A percentile compares a stretch with the other conserved stretches of the same genome.
These are phyloP conservation scores for Pythium volutum DNA, from an alignment of 352 stramenopile genomes.

Conservation along the genomic window DNA sequence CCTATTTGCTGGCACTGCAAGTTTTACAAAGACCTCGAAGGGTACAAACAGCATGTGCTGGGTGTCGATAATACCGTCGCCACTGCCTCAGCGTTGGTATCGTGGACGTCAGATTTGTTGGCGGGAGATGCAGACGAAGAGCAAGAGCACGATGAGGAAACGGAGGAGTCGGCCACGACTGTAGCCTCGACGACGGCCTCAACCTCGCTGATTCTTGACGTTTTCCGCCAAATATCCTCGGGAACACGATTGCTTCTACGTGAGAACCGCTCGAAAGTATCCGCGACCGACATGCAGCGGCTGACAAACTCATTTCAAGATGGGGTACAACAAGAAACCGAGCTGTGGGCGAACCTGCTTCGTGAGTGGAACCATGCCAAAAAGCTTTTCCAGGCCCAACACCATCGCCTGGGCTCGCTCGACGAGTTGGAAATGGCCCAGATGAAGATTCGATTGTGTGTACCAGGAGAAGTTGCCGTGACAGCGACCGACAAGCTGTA, in stretches of 20 bases:
- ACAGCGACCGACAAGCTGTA: slow-evolving; percentile 47
- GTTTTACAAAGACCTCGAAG: slow-evolving; percentile 61
- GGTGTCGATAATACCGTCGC: slow-evolving; percentile 38
- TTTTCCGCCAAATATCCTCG: slow-evolving; percentile 55
- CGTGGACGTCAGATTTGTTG: slow-evolving; percentile 5
- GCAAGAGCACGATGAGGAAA: background rate
- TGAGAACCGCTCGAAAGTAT: slow-evolving; percentile 3
- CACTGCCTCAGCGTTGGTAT: background rate
- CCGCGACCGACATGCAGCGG: background rate
- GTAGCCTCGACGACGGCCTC: slow-evolving; percentile 11
- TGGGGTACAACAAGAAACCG: slow-evolving; percentile 38
- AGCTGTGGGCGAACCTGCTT: slow-evolving; percentile 47
- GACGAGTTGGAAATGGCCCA: slow-evolving; percentile 81
- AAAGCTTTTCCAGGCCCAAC: slow-evolving; percentile 66
- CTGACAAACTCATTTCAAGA: slow-evolving; percentile 22
- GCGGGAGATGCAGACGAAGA: background rate
- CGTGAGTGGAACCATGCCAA: slow-evolving; percentile 53
- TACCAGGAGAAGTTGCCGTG: slow-evolving; percentile 37
- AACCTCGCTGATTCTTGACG: slow-evolving; percentile 41
- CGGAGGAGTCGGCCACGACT: background rate
- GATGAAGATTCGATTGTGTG: slow-evolving; percentile 55
- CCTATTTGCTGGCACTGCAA: slow-evolving; percentile 63
- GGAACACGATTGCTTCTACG: slow-evolving; percentile 23
- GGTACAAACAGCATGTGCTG: slow-evolving; percentile 52
- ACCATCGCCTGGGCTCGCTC: slow-evolving; percentile 62